phyloP scores from a whole-genome alignment of 495 filamentous ascomycete species.

The Neurospora sp. region DNA sequence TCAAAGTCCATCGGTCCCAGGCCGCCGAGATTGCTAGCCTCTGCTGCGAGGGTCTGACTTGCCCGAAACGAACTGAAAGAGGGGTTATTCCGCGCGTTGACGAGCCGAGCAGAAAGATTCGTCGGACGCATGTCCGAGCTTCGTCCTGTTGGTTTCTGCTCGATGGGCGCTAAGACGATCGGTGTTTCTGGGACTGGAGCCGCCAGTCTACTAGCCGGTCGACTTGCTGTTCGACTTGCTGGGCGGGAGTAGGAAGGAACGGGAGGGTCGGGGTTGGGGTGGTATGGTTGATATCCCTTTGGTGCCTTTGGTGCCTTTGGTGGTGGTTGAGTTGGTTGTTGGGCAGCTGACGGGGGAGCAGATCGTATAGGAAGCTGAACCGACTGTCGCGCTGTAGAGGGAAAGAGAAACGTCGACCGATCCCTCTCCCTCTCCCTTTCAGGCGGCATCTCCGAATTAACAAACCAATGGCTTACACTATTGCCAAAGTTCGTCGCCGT shows the following conservation, averaged over 20 bases:
- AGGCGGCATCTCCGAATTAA: background rate
- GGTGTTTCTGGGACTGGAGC: background rate
- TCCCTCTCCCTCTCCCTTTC: background rate
- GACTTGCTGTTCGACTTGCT: background rate
- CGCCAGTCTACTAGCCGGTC: background rate
- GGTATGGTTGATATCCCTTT: background rate
- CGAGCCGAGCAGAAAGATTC: background rate
- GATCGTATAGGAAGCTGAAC: background rate
- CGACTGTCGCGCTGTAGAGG: background rate
- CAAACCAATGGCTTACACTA: background rate
- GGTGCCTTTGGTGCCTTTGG: background rate
- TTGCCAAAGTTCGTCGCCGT: background rate
- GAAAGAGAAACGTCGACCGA: background rate
- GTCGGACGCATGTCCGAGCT: constrained; percentile 5
- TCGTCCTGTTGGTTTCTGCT: background rate
- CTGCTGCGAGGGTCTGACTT: background rate
- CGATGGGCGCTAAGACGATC: background rate
- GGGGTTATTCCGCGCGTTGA: background rate
- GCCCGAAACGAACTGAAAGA: background rate
- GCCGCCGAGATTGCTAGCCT: background rate
- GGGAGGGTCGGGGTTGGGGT: background rate
- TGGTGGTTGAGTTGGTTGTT: background rate
- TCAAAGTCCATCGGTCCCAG: constrained; percentile 25
- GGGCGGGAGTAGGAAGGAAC: background rate
- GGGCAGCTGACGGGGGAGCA: background rate